phyloP scores from a whole-genome alignment of 1,284 basidiomycete genomes.

The Thecaphora frezii region DNA sequence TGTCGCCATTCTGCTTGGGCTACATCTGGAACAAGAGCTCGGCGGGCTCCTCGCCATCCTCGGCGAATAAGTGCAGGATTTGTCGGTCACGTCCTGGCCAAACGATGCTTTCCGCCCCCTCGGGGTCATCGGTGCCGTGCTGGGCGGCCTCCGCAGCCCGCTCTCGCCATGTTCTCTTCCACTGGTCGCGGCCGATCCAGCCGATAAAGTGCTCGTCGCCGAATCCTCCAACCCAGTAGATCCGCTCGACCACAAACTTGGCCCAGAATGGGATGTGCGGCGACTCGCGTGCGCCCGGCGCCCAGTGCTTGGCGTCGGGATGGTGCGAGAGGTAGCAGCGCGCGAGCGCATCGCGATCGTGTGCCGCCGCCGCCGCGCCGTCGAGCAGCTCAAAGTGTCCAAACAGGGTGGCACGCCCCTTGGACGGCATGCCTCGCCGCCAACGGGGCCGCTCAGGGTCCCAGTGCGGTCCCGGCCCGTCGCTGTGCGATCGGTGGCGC shows the following conservation, averaged over 20 bases:
- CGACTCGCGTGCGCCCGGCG: slow-evolving; percentile 36
- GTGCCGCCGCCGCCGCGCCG: slow-evolving; percentile 5
- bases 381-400: slow-evolving; percentile 42
- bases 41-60: too few species aligned
- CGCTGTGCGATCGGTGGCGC: slow-evolving; percentile 21
- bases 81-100: too few species aligned
- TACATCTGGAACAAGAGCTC: too few species aligned
- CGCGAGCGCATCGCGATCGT: slow-evolving; percentile 7
- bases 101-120: too few species aligned
- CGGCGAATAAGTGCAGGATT: too few species aligned
- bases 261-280: slow-evolving; percentile 53
- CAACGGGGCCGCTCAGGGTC: slow-evolving; percentile 40
- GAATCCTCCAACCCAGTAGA: slow-evolving; percentile 55
- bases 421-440: slow-evolving; percentile 55
- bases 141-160: too few species aligned
- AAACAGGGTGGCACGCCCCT: slow-evolving; percentile 48
- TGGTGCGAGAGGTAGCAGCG: slow-evolving; percentile 44
- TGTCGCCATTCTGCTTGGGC: too few species aligned
- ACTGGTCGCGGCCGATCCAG: slow-evolving; percentile 37
- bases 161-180: slow-evolving; percentile 17
- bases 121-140: too few species aligned
- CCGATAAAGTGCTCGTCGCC: slow-evolving; percentile 58
- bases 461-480: slow-evolving; percentile 22
- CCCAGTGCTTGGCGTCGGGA: slow-evolving; percentile 48
- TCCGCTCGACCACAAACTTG: slow-evolving; percentile 36